Conservation (phyloP, 352 stramenopile species). For the Globisporangium sylvaticum region DNA sequence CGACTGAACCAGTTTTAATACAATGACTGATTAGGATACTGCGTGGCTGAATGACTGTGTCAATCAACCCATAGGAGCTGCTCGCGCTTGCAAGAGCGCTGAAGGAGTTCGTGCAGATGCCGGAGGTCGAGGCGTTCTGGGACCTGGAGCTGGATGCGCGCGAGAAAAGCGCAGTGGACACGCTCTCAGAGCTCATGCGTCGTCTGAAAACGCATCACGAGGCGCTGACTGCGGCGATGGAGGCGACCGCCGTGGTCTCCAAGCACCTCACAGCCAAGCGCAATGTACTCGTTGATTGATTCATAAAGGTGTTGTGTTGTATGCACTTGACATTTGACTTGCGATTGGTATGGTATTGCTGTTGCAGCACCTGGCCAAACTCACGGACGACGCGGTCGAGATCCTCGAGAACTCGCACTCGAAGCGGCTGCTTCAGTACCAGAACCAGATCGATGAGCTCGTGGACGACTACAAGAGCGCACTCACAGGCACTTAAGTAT, state of each 20-base stretch:
- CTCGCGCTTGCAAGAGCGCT: constrained; percentile 11
- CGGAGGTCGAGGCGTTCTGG: constrained; percentile 20
- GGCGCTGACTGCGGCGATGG: neutral
- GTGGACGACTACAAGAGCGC: constrained; percentile 26
- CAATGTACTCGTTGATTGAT: constrained; percentile 5
- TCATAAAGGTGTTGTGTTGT: neutral
- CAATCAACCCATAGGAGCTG: constrained; percentile 16
- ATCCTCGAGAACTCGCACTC: constrained; percentile 41
- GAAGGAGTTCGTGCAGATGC: constrained; percentile 10
- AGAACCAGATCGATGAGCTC: constrained; percentile 28
- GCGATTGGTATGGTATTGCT: neutral
- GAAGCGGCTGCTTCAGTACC: constrained; percentile 22
- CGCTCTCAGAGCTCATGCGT: constrained; percentile 8
- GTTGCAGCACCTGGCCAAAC: constrained; percentile 20
- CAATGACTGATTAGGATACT: neutral
- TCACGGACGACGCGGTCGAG: constrained; percentile 33
- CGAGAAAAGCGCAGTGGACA: constrained; percentile 9
- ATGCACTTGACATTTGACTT: neutral
- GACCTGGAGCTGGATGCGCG: constrained; percentile 11
- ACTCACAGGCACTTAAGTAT: constrained; percentile 19
- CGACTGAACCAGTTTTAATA: neutral
- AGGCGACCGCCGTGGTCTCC: constrained; percentile 15
- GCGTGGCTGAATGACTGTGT: neutral
- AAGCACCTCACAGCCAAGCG: constrained; percentile 18
- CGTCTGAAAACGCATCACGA: constrained; percentile 11